Evolutionary conservation across 805 yeast genomes (phyloP).

Genomic region (Kazachstania kunashirensis): DNA sequence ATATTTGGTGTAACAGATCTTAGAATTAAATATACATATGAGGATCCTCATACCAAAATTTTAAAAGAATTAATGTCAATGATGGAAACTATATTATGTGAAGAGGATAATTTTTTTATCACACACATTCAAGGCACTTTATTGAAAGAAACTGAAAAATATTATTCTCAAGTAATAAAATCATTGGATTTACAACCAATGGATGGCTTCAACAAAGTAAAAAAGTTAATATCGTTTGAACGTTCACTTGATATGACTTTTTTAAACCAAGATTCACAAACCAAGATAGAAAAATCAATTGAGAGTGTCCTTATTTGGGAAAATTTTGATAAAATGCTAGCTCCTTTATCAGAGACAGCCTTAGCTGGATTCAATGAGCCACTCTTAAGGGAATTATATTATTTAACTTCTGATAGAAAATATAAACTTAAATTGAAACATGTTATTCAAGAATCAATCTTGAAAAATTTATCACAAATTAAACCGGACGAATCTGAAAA

Average conservation of each 20-base stretch:
- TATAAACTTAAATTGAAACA: slow-evolving; percentile 10
- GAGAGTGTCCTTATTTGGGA: slow-evolving; percentile 20
- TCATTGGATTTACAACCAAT: slow-evolving; percentile 40
- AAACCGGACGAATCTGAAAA: slow-evolving; percentile 2
- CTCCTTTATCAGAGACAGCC: slow-evolving; percentile 8
- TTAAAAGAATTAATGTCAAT: slow-evolving; percentile 56
- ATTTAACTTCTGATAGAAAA: slow-evolving; percentile 11
- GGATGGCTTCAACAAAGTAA: slow-evolving; percentile 42
- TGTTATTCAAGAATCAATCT: slow-evolving; percentile 12
- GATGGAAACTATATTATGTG: slow-evolving; percentile 59
- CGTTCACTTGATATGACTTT: slow-evolving; percentile 29
- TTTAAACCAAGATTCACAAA: slow-evolving; percentile 17
- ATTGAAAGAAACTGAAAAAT: slow-evolving; percentile 43
- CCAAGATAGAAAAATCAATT: slow-evolving; percentile 14
- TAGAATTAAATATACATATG: slow-evolving; percentile 1
- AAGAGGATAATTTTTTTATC: slow-evolving; percentile 51
- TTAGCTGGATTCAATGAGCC: slow-evolving; percentile 6
- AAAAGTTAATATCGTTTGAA: slow-evolving; percentile 53
- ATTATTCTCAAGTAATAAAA: slow-evolving; percentile 42
- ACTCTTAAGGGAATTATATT: slow-evolving; percentile 12
- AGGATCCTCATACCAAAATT: slow-evolving; percentile 29
- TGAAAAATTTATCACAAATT: slow-evolving; percentile 10
- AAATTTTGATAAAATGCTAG: slow-evolving; percentile 8
- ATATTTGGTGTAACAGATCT: slow-evolving; percentile 27
- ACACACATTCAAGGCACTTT: slow-evolving; percentile 59